phyloP scores from a whole-genome alignment of 1,139 yeast species.

The Arxiozyma slooffiae region DNA sequence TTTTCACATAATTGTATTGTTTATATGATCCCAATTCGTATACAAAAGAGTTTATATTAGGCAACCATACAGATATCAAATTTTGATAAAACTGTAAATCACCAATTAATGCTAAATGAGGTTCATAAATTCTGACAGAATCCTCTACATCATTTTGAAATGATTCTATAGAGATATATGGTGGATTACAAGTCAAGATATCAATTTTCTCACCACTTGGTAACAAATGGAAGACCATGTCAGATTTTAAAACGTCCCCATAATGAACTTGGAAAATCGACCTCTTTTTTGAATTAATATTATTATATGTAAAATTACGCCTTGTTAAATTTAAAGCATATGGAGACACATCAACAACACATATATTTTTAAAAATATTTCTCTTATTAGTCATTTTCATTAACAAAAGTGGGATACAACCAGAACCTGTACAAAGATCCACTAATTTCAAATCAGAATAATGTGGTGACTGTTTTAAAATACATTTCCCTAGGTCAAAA shows the following conservation, averaged over 20 bases:
- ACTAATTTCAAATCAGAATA: constrained; percentile 31
- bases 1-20: constrained; percentile 27
- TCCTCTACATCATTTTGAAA: constrained; percentile 37
- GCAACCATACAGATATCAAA: constrained; percentile 36
- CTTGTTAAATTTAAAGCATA: constrained; percentile 44
- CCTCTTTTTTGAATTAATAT: background rate
- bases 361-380: constrained; percentile 20
- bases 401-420: constrained; percentile 64
- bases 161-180: constrained; percentile 56
- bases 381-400: constrained; percentile 29
- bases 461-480: background rate
- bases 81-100: constrained; percentile 59
- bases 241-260: background rate
- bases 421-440: constrained; percentile 87
- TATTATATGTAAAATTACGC: background rate
- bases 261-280: background rate
- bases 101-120: constrained; percentile 66
- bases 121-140: constrained; percentile 69
- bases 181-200: constrained; percentile 75
- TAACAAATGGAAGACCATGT: background rate
- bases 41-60: constrained; percentile 29
- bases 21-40: constrained; percentile 36
- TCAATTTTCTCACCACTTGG: constrained; percentile 30
- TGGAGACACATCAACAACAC: constrained; percentile 53
- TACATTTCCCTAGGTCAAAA: constrained; percentile 31